Evolutionary conservation across 2,329 filamentous ascomycete genomes (phyloP), one percentile per base, ranked within the genome.

Genomic region (Aureobasidium sp.): DNA sequence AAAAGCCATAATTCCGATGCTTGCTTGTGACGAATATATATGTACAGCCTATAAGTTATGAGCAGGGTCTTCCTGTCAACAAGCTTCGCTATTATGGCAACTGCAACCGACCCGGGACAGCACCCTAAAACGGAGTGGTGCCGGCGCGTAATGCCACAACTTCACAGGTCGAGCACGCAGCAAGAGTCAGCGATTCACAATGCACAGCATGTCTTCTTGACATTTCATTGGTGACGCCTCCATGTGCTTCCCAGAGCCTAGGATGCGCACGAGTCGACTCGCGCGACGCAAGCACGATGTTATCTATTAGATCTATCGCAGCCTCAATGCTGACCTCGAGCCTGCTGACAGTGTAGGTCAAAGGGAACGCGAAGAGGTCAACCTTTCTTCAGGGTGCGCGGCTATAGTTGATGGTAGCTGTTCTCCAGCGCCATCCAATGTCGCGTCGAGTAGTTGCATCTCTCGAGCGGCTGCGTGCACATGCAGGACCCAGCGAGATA

Each of bases 101-200:
- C 11, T 39, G 9, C 11, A 59, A 39, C 44, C 56, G 56, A 59
- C 5, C 29, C 22, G 34, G 48, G 34, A 34, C 37, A 42, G 11
- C 42, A 39, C 7, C 31, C 42, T 0, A 48, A 58, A 47, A 5
- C 5, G 36, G 42, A 51, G 8, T 60, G 45, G 57, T 25, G 57
- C 20, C 34, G 45, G 57, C 57, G 57, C 57, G 44, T 60, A 60
- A 41, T 42, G 3, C 29, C 22, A 41, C 11, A 42, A 60, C 45
- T 22, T 60, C 57, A 60, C 57, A 60, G 57, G 57, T 60, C 36
- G 17, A 60, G 20, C 25, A 42, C 51, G 57, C 57, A 60, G 31
- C 25, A 34, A n/a, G 36, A 49, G 34, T 51, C 36, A 51, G 34
- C 45, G 57, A 31, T 51, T 51, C 57, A 60, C 44, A 60, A 51